Conservation (phyloP, 768 basidiomycete species). For the Suillus lakei region DNA sequence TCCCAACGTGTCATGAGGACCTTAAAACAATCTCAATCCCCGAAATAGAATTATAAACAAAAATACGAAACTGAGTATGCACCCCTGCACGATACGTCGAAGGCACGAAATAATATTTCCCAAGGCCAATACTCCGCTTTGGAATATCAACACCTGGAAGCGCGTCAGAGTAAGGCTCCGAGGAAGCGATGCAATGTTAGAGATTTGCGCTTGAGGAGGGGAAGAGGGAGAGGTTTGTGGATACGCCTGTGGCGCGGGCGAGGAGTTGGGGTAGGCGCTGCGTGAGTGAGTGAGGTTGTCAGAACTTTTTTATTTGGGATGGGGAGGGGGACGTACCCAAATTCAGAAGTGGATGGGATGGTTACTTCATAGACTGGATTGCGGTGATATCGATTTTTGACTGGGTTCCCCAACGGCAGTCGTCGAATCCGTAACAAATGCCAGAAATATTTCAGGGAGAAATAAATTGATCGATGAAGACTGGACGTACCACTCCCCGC, state of each 20-base stretch:
- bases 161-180: slow-evolving; percentile 80
- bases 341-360: slow-evolving; percentile 52
- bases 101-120: slow-evolving; percentile 77
- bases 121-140: slow-evolving; percentile 51
- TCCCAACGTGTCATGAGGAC: background rate
- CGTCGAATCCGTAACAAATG: slow-evolving; percentile 49
- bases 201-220: slow-evolving; percentile 34
- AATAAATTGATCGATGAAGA: background rate
- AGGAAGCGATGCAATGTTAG: slow-evolving; percentile 66
- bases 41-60: slow-evolving; percentile 57
- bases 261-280: slow-evolving; percentile 71
- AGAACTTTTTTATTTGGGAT: background rate
- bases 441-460: background rate
- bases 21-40: slow-evolving; percentile 27
- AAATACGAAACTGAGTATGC: slow-evolving; percentile 58
- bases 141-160: slow-evolving; percentile 73
- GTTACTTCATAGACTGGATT: slow-evolving; percentile 76
- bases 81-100: slow-evolving; percentile 71
- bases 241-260: slow-evolving; percentile 43
- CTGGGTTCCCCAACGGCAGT: slow-evolving; percentile 75
- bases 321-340: slow-evolving; percentile 51
- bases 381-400: slow-evolving; percentile 59
- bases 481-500: slow-evolving; percentile 76
- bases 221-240: slow-evolving; percentile 68
- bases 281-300: background rate